A percentile compares a stretch with the other conserved stretches of the same genome.
Evolutionary conservation across 768 basidiomycete species (phyloP).

Genomic region (Mrakia frigida): DNA sequence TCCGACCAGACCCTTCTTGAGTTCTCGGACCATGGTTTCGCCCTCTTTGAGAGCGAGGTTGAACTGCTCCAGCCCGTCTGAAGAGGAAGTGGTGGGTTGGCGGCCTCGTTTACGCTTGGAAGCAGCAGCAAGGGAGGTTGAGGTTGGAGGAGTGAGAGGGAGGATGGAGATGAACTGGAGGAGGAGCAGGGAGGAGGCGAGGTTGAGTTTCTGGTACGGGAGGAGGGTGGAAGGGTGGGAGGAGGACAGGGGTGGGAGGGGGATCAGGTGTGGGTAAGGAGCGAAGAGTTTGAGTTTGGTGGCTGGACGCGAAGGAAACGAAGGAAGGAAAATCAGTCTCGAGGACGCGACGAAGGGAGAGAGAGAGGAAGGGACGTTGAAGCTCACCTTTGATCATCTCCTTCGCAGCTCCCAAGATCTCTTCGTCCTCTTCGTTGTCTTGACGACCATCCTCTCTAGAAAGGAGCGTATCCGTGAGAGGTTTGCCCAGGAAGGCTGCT

Average conservation of each 20-base stretch:
- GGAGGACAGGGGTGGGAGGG: not conserved
- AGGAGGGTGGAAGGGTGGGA: not conserved
- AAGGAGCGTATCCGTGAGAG: not conserved
- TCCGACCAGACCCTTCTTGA: not conserved
- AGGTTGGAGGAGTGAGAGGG: not conserved
- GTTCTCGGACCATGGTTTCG: not conserved
- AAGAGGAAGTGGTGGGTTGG: not conserved
- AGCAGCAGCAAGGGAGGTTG: too few species aligned
- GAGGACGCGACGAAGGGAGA: not conserved
- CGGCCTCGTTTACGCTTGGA: not conserved
- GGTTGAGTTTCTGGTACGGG: constrained; percentile 8
- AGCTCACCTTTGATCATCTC: constrained; percentile 5
- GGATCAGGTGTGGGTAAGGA: constrained; percentile 3
- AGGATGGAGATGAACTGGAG: not conserved
- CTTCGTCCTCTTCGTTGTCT: not conserved
- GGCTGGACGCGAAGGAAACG: not conserved
- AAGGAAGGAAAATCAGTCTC: not conserved
- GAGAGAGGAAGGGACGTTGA: not conserved
- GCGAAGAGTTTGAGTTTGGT: not conserved
- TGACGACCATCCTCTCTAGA: not conserved
- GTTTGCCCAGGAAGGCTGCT: not conserved
- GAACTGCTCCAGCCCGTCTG: not conserved
- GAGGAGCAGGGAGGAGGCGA: constrained; percentile 1
- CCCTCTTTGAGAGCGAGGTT: too few species aligned
- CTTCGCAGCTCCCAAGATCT: not conserved